Evolutionary conservation across 257 asterid species (phyloP), one percentile per base, ranked within the genome.

Genomic region (Lycium ferocissimum): DNA sequence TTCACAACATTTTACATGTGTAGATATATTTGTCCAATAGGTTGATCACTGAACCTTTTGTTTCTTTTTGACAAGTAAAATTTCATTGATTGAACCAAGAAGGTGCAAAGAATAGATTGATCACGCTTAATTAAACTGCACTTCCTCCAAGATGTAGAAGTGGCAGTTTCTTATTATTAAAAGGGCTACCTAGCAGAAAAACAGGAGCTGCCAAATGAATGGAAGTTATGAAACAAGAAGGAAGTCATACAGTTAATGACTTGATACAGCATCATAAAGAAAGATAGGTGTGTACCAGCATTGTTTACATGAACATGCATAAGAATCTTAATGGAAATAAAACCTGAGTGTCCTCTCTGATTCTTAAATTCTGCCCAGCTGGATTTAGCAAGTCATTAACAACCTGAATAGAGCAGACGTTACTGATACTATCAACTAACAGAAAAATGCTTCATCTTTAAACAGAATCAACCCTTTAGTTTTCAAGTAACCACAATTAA

Each of bases 331-430:
- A 76, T 51, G 82, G 82, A 51, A 75, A 51, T 22, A 13, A 87
- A 84, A 97, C 99, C 98, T 97, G 99, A 53, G 94, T 67, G 37
- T 97, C 99, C 90, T 97, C 99, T 91, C 99, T 91, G 76, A 97
- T 92, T 89, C 98, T 91, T 90, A 97, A 86, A 91, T 97, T 97
- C 87, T 97, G 99, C 79, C 99, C 99, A 87, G 99, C 98, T 84
- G 99, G 99, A 93, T 97, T 97, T 88, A 97, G 90, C 89, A 97
- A 93, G 90, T 97, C 99, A 90, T 97, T 97, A 81, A 97, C 96
- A 86, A 97, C 99, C 99, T 95, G 96, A 84, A 59, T 26, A 76
- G 58, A 53, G 63, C 63, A 76, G 61, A 75, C 40, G 2, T 75
- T 51, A 51, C n/a, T 3, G 63, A 13, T 51, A 51, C 26, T 12